Evolutionary conservation across 2,329 filamentous ascomycete species (phyloP).

Genomic region (Aspergillus sp.): DNA sequence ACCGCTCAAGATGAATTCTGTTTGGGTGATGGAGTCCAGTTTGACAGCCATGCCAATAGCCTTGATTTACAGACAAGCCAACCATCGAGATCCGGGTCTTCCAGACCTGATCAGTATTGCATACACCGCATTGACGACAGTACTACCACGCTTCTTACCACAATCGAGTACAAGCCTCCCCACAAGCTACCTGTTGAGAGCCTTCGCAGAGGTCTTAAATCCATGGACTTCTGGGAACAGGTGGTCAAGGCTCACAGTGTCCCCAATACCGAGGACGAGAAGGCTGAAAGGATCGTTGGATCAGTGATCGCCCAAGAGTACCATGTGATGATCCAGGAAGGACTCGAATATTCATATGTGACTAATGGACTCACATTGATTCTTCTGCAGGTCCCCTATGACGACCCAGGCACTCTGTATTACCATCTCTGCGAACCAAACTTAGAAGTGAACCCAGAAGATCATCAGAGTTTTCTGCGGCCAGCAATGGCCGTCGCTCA

Average conservation of each 20-base stretch:
- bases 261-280: slow-evolving; percentile 4
- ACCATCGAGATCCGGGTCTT: slow-evolving; percentile 1
- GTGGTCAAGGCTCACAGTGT: slow-evolving; percentile 6
- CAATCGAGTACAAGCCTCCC: slow-evolving; percentile 10
- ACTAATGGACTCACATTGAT: slow-evolving; percentile 16
- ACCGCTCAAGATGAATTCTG: slow-evolving; percentile 7
- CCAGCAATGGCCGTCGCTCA: no score
- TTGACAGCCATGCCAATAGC: slow-evolving; percentile 10
- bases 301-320: slow-evolving; percentile 17
- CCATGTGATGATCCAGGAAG: slow-evolving; percentile 21
- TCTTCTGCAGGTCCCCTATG: slow-evolving; percentile 13
- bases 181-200: slow-evolving; percentile 9
- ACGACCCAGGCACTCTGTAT: slow-evolving; percentile 16
- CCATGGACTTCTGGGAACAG: slow-evolving; percentile 12
- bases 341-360: slow-evolving; percentile 21
- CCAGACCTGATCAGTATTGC: slow-evolving; percentile 13
- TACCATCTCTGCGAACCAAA: slow-evolving; percentile 19
- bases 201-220: slow-evolving; percentile 8
- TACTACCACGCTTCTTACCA: slow-evolving; percentile 6
- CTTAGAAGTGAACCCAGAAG: not conserved
- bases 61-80: slow-evolving; percentile 4
- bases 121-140: slow-evolving; percentile 9
- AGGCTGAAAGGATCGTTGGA: slow-evolving; percentile 11
- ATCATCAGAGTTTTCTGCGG: no score
- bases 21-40: slow-evolving; percentile 9